Percentiles rank a stretch among this genome's conserved stretches.
These are phyloP conservation scores for Zanthoxylum bungeanum DNA, from an alignment of 345 rosid genomes.

Conservation along the genomic window DNA sequence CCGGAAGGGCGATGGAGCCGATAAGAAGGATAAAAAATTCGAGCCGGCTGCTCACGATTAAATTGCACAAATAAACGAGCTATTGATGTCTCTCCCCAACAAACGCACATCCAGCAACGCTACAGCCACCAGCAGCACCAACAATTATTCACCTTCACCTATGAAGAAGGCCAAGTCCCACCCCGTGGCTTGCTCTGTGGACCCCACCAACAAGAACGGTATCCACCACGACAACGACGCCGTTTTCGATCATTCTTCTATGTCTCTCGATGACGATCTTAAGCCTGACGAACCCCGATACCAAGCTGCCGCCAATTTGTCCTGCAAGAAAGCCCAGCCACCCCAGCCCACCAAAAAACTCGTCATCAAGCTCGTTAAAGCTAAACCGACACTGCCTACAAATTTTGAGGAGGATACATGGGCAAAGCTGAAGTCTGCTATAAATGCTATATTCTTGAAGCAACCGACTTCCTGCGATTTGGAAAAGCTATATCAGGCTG, in stretches of 20 bases:
- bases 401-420: conserved; percentile 92
- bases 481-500: conserved; percentile 97
- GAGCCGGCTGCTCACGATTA: conserved; percentile 88
- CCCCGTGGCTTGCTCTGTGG: conserved; percentile 49
- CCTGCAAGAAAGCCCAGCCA: conserved; percentile 80
- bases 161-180: conserved; percentile 84
- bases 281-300: conserved; percentile 49
- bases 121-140: conserved; percentile 21
- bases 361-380: conserved; percentile 86
- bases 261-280: conserved; percentile 56
- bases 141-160: conserved; percentile 16
- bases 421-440: conserved; percentile 88
- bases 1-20: conserved; percentile 64
- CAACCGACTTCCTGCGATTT: conserved; percentile 65
- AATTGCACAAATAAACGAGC: conserved; percentile 32
- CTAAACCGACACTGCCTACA: conserved; percentile 76
- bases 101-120: conserved; percentile 61
- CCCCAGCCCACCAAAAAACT: conserved; percentile 89
- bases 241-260: conserved; percentile 51
- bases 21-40: conserved; percentile 89
- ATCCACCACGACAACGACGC: conserved; percentile 44
- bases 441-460: conserved; percentile 88
- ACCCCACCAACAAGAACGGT: conserved; percentile 51
- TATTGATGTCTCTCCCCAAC: conserved; percentile 81
- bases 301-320: conserved; percentile 62